Evolutionary conservation across 768 basidiomycete genomes (phyloP), one percentile per base, ranked within the genome.

Genomic region (Chalciporus pseudorubinellus): DNA sequence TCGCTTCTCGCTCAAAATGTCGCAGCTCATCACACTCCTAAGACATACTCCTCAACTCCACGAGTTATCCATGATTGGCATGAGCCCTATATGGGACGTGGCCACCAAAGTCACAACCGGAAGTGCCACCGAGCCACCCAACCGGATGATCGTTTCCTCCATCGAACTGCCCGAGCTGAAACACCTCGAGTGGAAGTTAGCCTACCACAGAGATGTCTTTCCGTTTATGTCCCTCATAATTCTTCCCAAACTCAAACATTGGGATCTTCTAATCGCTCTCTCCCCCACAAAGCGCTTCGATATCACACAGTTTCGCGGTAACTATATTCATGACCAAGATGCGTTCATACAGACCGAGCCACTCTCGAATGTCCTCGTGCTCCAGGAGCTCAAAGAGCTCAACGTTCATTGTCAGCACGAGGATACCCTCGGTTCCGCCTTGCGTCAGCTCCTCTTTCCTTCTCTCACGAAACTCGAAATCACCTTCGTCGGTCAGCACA

Each of bases 101-200:
- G 34, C 49, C 39, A 47, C 57, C 4, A 54, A 49, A 18, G 42
- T 42, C 20, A 26, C 49, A 18, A 53, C 54, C 12, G 31, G 50
- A 39, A 61, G 42, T 45, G 7, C 39, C 41, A 48, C 43, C 31
- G 56, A 57, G 31, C 41, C 42, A 44, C 51, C 24, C 34, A 40
- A 46, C 18, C 45, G 20, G n/a, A 34, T 33, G 6, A 46, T 60
- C 34, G 53, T 49, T 16, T 44, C 54, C 26, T 57, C 70, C 24
- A 55, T 75, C 45, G 64, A 63, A 45, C 69, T 82, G 29, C 61
- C 58, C 4, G 66, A 70, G 49, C 60, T 82, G 50, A 76, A 69
- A 46, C 63, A 56, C n/a, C 59, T 82, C 39, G 74, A 77, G 28
- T 81, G 79, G 77, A 76, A 71, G 40, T 76, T 70, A 52, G 76